phyloP scores from a whole-genome alignment of 306 rosid species.

The peach (Prunus persica) region DNA sequence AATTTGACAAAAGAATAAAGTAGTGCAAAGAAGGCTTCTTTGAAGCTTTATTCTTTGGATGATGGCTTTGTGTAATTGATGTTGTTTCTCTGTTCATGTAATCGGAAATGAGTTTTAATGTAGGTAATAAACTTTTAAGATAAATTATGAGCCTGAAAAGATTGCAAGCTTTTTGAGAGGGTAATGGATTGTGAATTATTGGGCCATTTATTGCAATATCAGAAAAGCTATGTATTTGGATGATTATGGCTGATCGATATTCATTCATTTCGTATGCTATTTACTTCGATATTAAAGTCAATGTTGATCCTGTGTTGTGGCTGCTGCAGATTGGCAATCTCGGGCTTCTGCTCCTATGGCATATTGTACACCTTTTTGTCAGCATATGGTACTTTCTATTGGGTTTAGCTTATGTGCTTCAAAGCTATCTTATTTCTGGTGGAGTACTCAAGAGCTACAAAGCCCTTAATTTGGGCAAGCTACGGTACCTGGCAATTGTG shows the following conservation, averaged over 20 bases:
- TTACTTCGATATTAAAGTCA: slow-evolving; percentile 8
- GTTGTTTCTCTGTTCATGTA: background rate
- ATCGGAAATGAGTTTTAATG: background rate
- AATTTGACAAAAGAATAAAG: background rate
- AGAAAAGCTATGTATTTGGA: background rate
- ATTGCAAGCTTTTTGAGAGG: background rate
- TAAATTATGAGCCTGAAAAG: background rate
- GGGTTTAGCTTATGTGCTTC: slow-evolving; percentile 29
- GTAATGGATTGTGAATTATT: background rate
- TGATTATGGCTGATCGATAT: background rate
- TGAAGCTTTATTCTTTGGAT: background rate
- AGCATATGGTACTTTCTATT: slow-evolving; percentile 39
- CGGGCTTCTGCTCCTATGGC: slow-evolving; percentile 66
- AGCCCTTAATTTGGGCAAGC: slow-evolving; percentile 38
- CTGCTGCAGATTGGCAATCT: slow-evolving; percentile 54
- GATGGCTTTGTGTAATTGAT: background rate
- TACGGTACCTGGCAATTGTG: slow-evolving; percentile 67
- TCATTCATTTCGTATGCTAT: background rate
- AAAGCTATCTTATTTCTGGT: slow-evolving; percentile 64
- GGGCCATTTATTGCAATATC: background rate
- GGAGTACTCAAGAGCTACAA: slow-evolving; percentile 55
- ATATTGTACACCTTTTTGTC: slow-evolving; percentile 52
- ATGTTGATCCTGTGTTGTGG: slow-evolving; percentile 35
- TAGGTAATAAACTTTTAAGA: background rate
- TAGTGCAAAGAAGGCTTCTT: background rate